Percentiles rank a stretch among this genome's conserved stretches.
Conservation (phyloP, 2,329 filamentous ascomycete genomes). For the Curvularia verruculosa region DNA sequence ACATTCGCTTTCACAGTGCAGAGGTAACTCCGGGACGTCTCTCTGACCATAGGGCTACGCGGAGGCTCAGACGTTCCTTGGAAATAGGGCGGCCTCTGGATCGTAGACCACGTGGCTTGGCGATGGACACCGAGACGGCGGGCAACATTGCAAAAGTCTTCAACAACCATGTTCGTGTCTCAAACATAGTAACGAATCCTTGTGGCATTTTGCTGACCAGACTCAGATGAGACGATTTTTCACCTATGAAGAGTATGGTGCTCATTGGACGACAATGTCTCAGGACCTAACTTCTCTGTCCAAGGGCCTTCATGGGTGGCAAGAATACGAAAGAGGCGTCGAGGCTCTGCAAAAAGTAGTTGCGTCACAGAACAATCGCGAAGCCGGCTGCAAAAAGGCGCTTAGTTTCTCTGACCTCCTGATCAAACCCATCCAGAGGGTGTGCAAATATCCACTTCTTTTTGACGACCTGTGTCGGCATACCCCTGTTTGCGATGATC, state of each 20-base stretch:
- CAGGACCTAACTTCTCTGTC: slow-evolving; percentile 75
- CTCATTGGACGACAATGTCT: slow-evolving; percentile 85
- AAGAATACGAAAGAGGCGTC: slow-evolving; percentile 80
- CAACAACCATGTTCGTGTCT: slow-evolving; percentile 55
- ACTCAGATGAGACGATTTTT: slow-evolving; percentile 78
- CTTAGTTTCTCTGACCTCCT: slow-evolving; percentile 84
- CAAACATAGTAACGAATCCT: not conserved
- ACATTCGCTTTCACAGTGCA: slow-evolving; percentile 57
- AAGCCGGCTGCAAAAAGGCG: slow-evolving; percentile 71
- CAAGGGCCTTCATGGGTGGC: slow-evolving; percentile 73
- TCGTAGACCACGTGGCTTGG: slow-evolving; percentile 45
- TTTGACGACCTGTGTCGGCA: slow-evolving; percentile 82
- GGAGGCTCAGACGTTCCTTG: slow-evolving; percentile 53
- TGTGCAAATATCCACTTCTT: slow-evolving; percentile 88
- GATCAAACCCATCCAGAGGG: slow-evolving; percentile 93
- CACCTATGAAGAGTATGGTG: slow-evolving; percentile 88
- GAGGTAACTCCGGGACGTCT: slow-evolving; percentile 53
- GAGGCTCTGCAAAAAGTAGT: slow-evolving; percentile 81
- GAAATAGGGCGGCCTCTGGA: slow-evolving; percentile 53
- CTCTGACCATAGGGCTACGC: slow-evolving; percentile 42
- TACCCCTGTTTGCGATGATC: slow-evolving; percentile 85
- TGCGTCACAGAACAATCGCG: slow-evolving; percentile 69
- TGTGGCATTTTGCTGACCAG: slow-evolving; percentile 28
- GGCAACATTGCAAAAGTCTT: slow-evolving; percentile 62
- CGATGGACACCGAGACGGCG: slow-evolving; percentile 60